A percentile compares a stretch with the other conserved stretches of the same genome.
Evolutionary conservation across 352 stramenopile genomes (phyloP).

Genomic region (Globisporangium nagaii): DNA sequence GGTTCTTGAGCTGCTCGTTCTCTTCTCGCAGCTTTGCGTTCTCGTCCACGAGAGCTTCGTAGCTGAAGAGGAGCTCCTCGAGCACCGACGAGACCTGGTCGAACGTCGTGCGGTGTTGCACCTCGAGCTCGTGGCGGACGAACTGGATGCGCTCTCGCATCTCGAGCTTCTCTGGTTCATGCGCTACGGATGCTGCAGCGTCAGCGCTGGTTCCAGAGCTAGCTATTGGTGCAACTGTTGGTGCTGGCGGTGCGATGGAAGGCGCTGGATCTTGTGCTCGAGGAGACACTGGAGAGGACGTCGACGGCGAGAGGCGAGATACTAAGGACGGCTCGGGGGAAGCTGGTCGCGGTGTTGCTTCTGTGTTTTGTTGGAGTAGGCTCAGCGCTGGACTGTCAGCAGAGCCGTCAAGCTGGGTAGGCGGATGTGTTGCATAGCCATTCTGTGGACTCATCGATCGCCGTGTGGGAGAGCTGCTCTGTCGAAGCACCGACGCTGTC

Average conservation of each 20-base stretch:
- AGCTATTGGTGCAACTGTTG: background rate
- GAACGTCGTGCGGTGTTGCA: conserved; percentile 24
- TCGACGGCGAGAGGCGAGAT: background rate
- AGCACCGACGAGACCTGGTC: conserved; percentile 32
- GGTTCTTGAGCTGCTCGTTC: conserved; percentile 36
- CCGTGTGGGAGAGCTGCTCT: background rate
- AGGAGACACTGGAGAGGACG: background rate
- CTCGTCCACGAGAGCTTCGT: conserved; percentile 31
- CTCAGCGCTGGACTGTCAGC: background rate
- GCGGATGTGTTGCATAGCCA: background rate
- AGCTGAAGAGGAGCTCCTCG: conserved; percentile 29
- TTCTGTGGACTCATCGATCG: background rate
- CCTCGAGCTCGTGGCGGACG: conserved; percentile 32
- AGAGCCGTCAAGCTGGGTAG: background rate
- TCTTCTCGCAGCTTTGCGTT: conserved; percentile 28
- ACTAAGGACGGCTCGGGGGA: background rate
- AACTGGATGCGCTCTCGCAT: conserved; percentile 29
- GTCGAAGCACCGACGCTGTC: background rate
- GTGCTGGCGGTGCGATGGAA: background rate
- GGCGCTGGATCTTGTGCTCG: background rate
- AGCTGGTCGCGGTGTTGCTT: too few species aligned
- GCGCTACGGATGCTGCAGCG: background rate
- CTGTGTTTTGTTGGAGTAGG: background rate
- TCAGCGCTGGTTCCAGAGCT: background rate
- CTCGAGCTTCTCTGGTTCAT: background rate